A percentile compares a stretch with the other conserved stretches of the same genome.
Evolutionary conservation across 768 basidiomycete species (phyloP).

Genomic region (Psilocybe tampanensis): DNA sequence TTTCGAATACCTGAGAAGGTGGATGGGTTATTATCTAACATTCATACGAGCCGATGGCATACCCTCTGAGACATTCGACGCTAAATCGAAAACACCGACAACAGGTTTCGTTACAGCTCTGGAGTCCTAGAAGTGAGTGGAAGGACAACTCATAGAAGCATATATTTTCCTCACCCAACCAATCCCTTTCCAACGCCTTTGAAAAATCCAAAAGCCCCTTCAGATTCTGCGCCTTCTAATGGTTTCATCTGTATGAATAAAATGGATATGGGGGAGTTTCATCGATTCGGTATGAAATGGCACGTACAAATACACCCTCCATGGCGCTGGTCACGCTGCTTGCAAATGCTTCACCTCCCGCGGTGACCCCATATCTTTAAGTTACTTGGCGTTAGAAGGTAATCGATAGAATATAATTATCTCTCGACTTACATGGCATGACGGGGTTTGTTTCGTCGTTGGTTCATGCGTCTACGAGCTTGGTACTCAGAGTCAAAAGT

Average conservation of each 20-base stretch:
- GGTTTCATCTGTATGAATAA: constrained; percentile 76
- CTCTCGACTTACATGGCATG: constrained; percentile 81
- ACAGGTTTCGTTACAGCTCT: constrained; percentile 96
- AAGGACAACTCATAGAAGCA: neutral
- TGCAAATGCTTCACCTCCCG: constrained; percentile 92
- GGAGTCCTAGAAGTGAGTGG: neutral
- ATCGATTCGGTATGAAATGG: neutral
- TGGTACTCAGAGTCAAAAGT: constrained; percentile 98
- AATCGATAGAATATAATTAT: neutral
- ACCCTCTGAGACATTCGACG: constrained; percentile 95
- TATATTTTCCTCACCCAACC: constrained; percentile 66
- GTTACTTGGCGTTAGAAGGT: neutral
- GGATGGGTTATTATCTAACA: neutral
- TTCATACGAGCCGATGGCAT: constrained; percentile 4
- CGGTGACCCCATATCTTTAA: constrained; percentile 88
- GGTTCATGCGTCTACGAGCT: constrained; percentile 81
- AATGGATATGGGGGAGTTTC: neutral
- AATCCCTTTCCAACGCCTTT: constrained; percentile 97
- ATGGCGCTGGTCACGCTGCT: constrained; percentile 94
- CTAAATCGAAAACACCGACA: constrained; percentile 94
- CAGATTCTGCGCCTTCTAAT: constrained; percentile 93
- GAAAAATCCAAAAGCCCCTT: constrained; percentile 95
- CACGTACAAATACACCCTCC: constrained; percentile 85
- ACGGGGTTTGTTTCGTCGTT: constrained; percentile 90
- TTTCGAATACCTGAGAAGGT: constrained; percentile 80